Percentiles rank a stretch among this genome's conserved stretches.
These are phyloP conservation scores for Erodium maritimum DNA, from an alignment of 345 rosid species.

Conservation along the genomic window DNA sequence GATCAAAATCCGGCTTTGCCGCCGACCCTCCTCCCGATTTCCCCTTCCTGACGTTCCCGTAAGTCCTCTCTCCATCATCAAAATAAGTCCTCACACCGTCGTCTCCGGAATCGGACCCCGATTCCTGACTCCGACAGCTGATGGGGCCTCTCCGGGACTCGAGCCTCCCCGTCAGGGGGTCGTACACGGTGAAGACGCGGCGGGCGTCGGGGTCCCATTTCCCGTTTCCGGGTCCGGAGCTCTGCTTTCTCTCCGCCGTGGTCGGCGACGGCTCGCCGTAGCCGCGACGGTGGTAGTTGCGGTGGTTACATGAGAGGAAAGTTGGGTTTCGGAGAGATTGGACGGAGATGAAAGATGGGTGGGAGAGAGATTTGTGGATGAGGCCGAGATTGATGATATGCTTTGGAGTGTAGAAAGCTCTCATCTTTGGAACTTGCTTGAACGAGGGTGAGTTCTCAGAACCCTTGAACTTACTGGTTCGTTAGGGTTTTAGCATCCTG, in stretches of 20 bases:
- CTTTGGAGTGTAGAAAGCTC: constrained; percentile 2
- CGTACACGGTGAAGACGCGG: constrained; percentile 6
- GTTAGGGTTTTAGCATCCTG: constrained; percentile 1
- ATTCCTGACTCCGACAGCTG: neutral
- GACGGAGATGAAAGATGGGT: constrained; percentile 1
- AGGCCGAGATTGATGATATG: constrained; percentile 1
- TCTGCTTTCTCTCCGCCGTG: neutral
- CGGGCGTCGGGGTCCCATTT: neutral
- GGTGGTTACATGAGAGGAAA: neutral
- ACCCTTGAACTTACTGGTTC: neutral
- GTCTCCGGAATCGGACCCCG: neutral
- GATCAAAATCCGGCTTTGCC: neutral
- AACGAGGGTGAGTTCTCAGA: neutral
- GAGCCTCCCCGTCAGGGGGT: constrained; percentile 6
- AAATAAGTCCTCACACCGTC: constrained; percentile 1
- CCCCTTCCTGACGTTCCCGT: neutral
- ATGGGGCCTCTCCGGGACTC: constrained; percentile 1
- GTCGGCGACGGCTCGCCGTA: neutral
- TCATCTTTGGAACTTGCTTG: constrained; percentile 13
- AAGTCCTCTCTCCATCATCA: neutral
- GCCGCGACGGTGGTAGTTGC: neutral
- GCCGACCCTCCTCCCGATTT: neutral
- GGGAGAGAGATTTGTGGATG: neutral
- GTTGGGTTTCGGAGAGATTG: neutral
- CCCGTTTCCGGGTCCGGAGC: neutral